Evolutionary conservation across 345 rosid genomes (phyloP).

Genomic region (Corchorus capsularis): DNA sequence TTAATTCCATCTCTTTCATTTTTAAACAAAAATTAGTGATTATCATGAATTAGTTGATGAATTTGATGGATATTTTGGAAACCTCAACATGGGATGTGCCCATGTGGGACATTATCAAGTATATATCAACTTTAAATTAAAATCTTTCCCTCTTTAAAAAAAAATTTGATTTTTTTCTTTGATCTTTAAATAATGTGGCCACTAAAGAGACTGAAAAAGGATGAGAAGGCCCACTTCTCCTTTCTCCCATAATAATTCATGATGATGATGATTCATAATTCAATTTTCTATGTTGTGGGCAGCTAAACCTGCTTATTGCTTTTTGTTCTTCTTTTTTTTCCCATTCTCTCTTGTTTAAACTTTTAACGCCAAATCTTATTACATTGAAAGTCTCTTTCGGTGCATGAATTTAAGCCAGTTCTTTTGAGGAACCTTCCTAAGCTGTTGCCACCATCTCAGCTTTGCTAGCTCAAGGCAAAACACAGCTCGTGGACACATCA

Average conservation of each 20-base stretch:
- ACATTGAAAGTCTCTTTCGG: slow-evolving; percentile 21
- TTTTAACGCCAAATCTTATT: slow-evolving; percentile 28
- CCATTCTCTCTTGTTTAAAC: not conserved
- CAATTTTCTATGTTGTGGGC: slow-evolving; percentile 14
- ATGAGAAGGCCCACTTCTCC: not conserved
- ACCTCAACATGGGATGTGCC: not conserved
- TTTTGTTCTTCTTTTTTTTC: not conserved
- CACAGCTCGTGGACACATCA: slow-evolving; percentile 17
- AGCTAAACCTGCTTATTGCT: not conserved
- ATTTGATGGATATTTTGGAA: not conserved
- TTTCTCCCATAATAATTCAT: not conserved
- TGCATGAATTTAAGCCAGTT: slow-evolving; percentile 23
- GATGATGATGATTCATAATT: slow-evolving; percentile 16
- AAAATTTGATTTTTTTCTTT: not conserved
- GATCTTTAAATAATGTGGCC: slow-evolving; percentile 18
- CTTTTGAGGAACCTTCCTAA: slow-evolving; percentile 13
- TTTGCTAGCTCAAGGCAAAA: slow-evolving; percentile 8
- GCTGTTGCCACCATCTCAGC: not conserved
- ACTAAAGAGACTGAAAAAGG: slow-evolving; percentile 10
- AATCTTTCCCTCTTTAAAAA: not conserved
- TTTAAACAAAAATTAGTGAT: not conserved
- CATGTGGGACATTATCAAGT: not conserved
- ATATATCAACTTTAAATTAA: not conserved
- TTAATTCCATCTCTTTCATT: not conserved
- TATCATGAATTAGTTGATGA: not conserved